Base-by-base conservation (phyloP, 2,329 filamentous ascomycete species). In the Trichoderma asperellum region DNA sequence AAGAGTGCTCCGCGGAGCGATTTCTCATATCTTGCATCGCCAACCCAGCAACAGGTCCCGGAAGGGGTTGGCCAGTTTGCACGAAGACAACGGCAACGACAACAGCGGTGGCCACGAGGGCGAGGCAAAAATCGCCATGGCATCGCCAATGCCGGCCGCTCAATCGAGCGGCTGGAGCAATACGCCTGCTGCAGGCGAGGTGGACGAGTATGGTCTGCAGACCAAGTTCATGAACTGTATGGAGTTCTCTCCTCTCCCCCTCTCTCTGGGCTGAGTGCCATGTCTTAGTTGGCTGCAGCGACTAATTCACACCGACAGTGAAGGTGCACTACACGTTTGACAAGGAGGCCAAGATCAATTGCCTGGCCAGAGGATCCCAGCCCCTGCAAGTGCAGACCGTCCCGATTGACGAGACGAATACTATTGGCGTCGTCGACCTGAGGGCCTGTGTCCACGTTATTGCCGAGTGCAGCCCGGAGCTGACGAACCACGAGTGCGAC, bases 281-380 rank as follows among this genome's bases (percentile, higher is more conserved):
- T 61, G 55, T 64, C 47, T 60, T 52, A 27, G 37, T 47, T 58
- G 47, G 63, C 29, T 52, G 40, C 64, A 52, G 49, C 57, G 57
- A 47, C 70, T 71, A 59, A 71, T 67, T 18, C 40, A 61, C 27
- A 40, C 29, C 34, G 14, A 53, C 80, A 97, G 94, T 98, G 80
- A 98, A 98, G 85, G 92, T 98, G 61, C 90, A 97, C 71, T 99
- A 98, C 81, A 97, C 94, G 37, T 97, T 98, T 81, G 94, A 98
- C 79, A 90, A 91, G 77, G 91, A 95, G 73, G 91, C 89, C 81
- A 94, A 94, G 81, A 91, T 93, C 72, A 94, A 95, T 77, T 97
- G 94, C 80, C 86, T 99, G 61, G 94, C 95, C 70, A 88, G 95
- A 75, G 91, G 93, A 84, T 91, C 93, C 21, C 90, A 95, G 70